Percentiles rank a stretch among this genome's conserved stretches.
Conservation (phyloP, 2,329 filamentous ascomycete genomes). For the Penicillium hesseltinei region DNA sequence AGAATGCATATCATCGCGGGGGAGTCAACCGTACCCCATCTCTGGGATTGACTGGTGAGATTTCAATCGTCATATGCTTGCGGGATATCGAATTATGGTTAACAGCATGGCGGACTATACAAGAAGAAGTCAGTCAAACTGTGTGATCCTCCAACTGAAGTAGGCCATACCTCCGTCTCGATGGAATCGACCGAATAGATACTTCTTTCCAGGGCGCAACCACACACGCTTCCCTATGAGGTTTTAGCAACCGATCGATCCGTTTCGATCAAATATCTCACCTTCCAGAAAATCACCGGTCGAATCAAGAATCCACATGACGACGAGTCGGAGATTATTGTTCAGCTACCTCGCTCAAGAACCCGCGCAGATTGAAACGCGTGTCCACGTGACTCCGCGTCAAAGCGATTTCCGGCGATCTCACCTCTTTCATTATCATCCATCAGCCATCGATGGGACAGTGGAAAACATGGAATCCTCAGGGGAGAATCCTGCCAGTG, state of each 20-base stretch:
- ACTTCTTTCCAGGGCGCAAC: conserved; percentile 80
- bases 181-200: conserved; percentile 78
- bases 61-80: conserved; percentile 77
- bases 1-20: background rate
- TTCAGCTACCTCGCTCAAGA: conserved; percentile 2
- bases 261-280: conserved; percentile 42
- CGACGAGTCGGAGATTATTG: conserved; percentile 13
- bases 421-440: background rate
- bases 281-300: conserved; percentile 49
- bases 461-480: conserved; percentile 22
- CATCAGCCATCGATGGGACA: conserved; percentile 11
- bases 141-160: background rate
- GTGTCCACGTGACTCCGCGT: conserved; percentile 37
- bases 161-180: conserved; percentile 54
- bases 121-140: background rate
- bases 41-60: conserved; percentile 63
- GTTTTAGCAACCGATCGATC: conserved; percentile 10
- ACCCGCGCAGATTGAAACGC: conserved; percentile 28
- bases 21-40: conserved; percentile 58
- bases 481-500: conserved; percentile 17
- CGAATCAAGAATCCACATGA: conserved; percentile 65
- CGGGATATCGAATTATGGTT: conserved; percentile 81
- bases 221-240: conserved; percentile 67
- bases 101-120: conserved; percentile 65
- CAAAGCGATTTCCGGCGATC: conserved; percentile 18